Evolutionary conservation across 495 filamentous ascomycete species (phyloP).

Genomic region (Platismatia glauca): DNA sequence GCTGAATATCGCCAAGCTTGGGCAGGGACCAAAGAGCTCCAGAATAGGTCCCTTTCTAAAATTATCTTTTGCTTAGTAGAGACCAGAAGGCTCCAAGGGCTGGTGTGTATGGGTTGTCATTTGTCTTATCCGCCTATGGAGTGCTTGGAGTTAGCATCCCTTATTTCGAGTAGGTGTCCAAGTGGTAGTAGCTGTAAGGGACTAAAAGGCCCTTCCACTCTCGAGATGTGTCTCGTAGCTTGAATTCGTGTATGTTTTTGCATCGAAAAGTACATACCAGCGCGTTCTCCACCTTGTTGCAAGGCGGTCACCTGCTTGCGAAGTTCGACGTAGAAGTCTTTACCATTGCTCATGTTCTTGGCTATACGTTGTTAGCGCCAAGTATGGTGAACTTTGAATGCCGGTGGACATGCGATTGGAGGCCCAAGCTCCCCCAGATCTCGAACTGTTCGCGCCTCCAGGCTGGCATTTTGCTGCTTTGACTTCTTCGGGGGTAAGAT

Average conservation of each 20-base stretch:
- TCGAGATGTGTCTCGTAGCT: not conserved
- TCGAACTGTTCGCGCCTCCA: conserved; percentile 26
- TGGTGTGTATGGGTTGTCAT: not conserved
- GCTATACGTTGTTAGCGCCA: conserved; percentile 27
- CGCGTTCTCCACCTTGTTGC: conserved; percentile 34
- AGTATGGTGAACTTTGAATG: not conserved
- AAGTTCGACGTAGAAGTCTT: conserved; percentile 47
- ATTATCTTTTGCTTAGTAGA: not conserved
- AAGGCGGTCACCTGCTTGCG: conserved; percentile 41
- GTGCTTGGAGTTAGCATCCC: not conserved
- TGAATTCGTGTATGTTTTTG: not conserved
- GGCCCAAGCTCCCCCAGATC: conserved; percentile 40
- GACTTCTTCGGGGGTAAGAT: not conserved
- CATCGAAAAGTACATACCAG: conserved; percentile 26
- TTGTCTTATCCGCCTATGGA: not conserved
- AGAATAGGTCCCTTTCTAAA: too few relatives aligned
- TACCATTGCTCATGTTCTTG: conserved; percentile 45
- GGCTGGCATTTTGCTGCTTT: not conserved
- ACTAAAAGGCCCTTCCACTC: not conserved
- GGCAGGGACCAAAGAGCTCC: not conserved
- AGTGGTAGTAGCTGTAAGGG: not conserved
- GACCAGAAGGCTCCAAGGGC: not conserved
- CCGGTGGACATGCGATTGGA: conserved; percentile 37
- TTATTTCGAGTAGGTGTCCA: not conserved
- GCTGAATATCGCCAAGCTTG: not conserved